Evolutionary conservation across 179 eudicot species (phyloP).

Genomic region (Drosera spatulata): DNA sequence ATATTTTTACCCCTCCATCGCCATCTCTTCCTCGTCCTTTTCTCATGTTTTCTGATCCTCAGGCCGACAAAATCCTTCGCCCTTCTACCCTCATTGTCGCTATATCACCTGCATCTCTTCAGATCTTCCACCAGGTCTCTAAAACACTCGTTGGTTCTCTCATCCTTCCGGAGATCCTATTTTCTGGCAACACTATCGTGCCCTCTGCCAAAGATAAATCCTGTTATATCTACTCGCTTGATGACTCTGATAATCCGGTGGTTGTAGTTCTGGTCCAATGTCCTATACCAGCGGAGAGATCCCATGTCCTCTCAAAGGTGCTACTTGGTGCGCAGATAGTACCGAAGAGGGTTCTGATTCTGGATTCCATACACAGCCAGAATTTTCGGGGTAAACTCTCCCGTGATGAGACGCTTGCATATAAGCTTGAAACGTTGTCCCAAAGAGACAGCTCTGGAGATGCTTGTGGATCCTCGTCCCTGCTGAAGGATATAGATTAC

Average conservation of each 20-base stretch:
- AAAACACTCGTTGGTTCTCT: conserved; percentile 73
- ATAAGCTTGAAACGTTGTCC: conserved; percentile 61
- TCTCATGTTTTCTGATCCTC: conserved; percentile 41
- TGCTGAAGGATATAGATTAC: conserved; percentile 44
- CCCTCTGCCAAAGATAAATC: conserved; percentile 60
- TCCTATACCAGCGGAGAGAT: conserved; percentile 59
- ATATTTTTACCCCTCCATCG: conserved; percentile 69
- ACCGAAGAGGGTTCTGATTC: conserved; percentile 59
- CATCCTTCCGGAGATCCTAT: conserved; percentile 66
- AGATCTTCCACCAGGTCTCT: conserved; percentile 52
- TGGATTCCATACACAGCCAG: conserved; percentile 64
- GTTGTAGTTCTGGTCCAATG: conserved; percentile 49
- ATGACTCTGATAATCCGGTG: conserved; percentile 28
- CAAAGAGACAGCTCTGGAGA: conserved; percentile 24
- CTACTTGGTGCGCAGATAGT: conserved; percentile 56
- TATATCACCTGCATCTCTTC: conserved; percentile 66
- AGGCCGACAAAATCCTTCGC: conserved; percentile 27
- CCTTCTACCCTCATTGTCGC: conserved; percentile 85
- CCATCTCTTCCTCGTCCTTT: conserved; percentile 62
- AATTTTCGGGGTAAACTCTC: conserved; percentile 78
- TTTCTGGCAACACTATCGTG: conserved; percentile 49
- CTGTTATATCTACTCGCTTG: conserved; percentile 56
- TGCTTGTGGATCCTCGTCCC: conserved; percentile 9
- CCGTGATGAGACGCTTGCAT: conserved; percentile 59
- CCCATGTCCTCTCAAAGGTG: conserved; percentile 55